These are phyloP conservation scores for Symbiodinium natans DNA, from an alignment of 73 alveolate genomes.

Conservation along the genomic window DNA sequence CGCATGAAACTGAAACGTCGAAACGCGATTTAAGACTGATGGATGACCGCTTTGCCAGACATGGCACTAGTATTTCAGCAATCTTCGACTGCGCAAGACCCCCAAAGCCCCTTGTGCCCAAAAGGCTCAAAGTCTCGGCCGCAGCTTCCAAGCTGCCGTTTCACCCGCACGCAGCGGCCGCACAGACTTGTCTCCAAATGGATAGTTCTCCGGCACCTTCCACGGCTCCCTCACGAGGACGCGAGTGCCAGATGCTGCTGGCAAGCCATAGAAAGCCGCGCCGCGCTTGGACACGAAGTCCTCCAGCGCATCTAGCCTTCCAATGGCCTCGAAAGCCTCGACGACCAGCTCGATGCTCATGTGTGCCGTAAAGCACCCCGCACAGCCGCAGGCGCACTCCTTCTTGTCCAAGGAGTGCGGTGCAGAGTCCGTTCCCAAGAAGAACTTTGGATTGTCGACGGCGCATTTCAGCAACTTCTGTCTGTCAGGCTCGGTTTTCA, in stretches of 20 bases:
- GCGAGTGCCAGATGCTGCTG: background rate
- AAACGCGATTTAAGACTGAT: background rate
- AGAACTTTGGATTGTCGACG: conserved; percentile 46
- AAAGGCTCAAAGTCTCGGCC: conserved; percentile 28
- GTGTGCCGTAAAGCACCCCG: conserved; percentile 81
- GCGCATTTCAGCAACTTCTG: conserved; percentile 67
- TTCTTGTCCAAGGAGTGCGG: conserved; percentile 71
- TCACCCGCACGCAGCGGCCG: conserved; percentile 87
- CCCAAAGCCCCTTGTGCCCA: background rate
- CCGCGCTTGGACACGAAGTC: conserved; percentile 76
- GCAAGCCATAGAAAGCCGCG: conserved; percentile 70
- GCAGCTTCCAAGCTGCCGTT: conserved; percentile 55
- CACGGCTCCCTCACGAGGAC: conserved; percentile 34
- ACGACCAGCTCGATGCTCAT: conserved; percentile 55
- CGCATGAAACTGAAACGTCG: background rate
- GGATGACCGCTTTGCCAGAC: background rate
- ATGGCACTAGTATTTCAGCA: background rate
- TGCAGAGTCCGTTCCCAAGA: conserved; percentile 83
- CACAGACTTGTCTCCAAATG: background rate
- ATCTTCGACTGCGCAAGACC: background rate
- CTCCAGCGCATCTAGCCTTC: conserved; percentile 60
- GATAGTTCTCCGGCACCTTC: conserved; percentile 24
- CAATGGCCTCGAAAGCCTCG: conserved; percentile 74
- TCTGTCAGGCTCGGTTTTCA: conserved; percentile 66
- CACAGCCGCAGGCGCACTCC: conserved; percentile 83